Percentiles rank a stretch among this genome's conserved stretches.
Conservation (phyloP, 2,329 filamentous ascomycete genomes). For the Teratosphaeria nubilosa region DNA sequence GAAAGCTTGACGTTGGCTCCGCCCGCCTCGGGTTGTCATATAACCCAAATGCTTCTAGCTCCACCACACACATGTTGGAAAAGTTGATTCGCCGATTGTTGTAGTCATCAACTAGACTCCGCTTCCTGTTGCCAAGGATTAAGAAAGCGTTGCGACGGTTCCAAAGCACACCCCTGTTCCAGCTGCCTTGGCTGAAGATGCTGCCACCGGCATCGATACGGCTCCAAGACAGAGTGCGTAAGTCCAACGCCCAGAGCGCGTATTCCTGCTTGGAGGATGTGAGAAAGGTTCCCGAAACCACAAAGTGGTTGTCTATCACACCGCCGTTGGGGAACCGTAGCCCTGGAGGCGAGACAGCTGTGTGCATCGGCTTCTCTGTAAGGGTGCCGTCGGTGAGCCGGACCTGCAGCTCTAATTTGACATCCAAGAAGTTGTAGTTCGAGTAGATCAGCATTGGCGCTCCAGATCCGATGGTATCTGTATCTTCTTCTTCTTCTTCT, state of each 20-base stretch:
- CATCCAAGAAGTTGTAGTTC: constrained; percentile 97
- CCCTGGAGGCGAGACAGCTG: constrained; percentile 77
- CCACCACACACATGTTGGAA: constrained; percentile 90
- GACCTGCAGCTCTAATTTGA: constrained; percentile 89
- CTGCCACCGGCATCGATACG: constrained; percentile 90
- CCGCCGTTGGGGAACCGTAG: constrained; percentile 93
- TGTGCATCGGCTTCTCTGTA: constrained; percentile 80
- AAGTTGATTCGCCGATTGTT: constrained; percentile 98
- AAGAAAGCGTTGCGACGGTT: constrained; percentile 89
- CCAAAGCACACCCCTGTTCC: constrained; percentile 94
- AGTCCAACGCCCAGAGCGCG: constrained; percentile 86
- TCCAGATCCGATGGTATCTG: constrained; percentile 30
- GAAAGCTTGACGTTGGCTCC: constrained; percentile 69
- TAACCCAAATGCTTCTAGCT: constrained; percentile 91
- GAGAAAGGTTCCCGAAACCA: constrained; percentile 93
- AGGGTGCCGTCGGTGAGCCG: constrained; percentile 73
- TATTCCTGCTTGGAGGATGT: constrained; percentile 98
- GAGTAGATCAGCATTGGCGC: constrained; percentile 90
- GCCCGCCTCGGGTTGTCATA: constrained; percentile 87
- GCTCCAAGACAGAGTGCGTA: constrained; percentile 82
- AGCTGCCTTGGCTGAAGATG: constrained; percentile 93
- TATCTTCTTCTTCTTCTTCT: too few species aligned
- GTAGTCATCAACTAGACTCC: constrained; percentile 93
- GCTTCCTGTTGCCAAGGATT: constrained; percentile 84
- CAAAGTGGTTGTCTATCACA: constrained; percentile 90